Evolutionary conservation across 1,284 basidiomycete genomes (phyloP), one percentile per base, ranked within the genome.

Genomic region (Tylopilus sp.): DNA sequence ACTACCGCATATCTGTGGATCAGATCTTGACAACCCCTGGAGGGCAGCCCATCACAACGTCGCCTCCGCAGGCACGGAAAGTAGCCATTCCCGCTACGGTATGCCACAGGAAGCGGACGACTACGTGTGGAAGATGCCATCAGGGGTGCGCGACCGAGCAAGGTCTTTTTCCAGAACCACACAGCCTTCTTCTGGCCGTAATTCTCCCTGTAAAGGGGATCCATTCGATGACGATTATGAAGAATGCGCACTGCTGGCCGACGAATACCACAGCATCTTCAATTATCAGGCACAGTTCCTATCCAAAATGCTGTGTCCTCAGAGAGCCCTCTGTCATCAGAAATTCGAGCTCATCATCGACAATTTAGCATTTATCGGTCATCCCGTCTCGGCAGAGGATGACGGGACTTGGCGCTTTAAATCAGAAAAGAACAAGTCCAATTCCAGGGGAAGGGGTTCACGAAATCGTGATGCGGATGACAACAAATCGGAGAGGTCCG

Each of bases 321-420:
- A 85, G 39, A 72, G 74, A 28, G 77, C 85, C 15, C 81, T 94
- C 65, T 96, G 93, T 63, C 92, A 98, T 68, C 91, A 93, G 65
- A 92, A 92, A 63, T 98, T 97, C 64, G 94, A 96, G 67, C 79
- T 99, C 26, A 71, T 89, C 39, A 85, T 97, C 18, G 94, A 98
- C 62, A 88, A 94, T 60, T 77, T 98, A n/a, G 89, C 85, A 2
- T 98, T 98, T 65, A 77, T 98, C 35, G 95, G 95, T 0, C 94
- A 98, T 67, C 95, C 95, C 0, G 92, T 98, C 2, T 88, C 85
- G 60, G 80, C 83, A 10, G 85, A 87, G 30, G 62, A 75, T n/a
- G 85, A 88, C 58, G 88, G 85, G 1, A 71, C 68, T 7, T 91
- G 89, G 89, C 71, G 71, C 30, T 88, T 88, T 64, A 81, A 77